Evolutionary conservation across 208 protist genomes (phyloP), one percentile per base, ranked within the genome.

Genomic region (Leishmania lainsoni): DNA sequence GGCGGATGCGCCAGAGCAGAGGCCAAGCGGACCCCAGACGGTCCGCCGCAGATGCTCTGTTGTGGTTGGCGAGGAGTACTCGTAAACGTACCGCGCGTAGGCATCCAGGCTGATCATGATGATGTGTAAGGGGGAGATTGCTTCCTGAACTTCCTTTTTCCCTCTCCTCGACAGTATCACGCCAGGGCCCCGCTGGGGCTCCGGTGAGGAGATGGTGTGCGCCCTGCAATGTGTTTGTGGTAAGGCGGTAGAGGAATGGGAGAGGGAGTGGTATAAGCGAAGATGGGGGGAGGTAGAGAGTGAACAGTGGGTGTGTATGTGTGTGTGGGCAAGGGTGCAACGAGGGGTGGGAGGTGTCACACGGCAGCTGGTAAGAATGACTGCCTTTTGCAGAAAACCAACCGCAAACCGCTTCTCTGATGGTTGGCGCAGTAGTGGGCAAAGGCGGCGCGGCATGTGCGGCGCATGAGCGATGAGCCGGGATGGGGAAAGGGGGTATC

Each of bases 31-130:
- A 26, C 69, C 52, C 79, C 83, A 80, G 39, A 89, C 86, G 10
- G 86, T 89, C 58, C 59, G 77, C 32, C 54, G 78, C 45, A 89
- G 59, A 61, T 89, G 86, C 48, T 80, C 86, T 26, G 61, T 80
- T 42, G 81, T 83, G 16, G 63, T 58, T 16, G 81, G n/a, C 48
- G 80, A 56, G n/a, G 82, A 81, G 73, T 85, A 82, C 68, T 82
- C 63, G 76, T 86, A 83, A 12, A 86, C 76, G 72, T 86, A 71
- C 56, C 71, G 79, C 3, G 77, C 83, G 65, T 84, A 84, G 68
- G 66, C 65, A 66, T 76, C 52, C 26, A 86, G 86, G 29, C 75
- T 81, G 82, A 89, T 85, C 86, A 89, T 89, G 68, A 76, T 61
- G 5, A 32, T 63, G 10, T n/a, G 56, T 29, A 26, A 48, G 49